Base-by-base conservation (phyloP, 495 filamentous ascomycete species). In the Xylaria cubensis region DNA sequence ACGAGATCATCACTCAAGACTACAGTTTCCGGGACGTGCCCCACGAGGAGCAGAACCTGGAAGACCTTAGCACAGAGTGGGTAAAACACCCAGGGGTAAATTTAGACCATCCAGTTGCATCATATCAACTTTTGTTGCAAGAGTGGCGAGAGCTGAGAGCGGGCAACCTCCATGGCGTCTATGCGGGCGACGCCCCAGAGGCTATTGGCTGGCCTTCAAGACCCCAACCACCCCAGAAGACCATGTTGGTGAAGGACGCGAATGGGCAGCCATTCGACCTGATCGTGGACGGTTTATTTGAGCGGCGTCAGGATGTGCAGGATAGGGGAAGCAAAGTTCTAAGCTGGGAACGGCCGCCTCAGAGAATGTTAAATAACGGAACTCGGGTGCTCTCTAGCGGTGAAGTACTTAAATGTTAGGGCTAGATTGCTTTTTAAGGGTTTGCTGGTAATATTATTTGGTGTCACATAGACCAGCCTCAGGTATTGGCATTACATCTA, bases 291-390 rank as follows among this genome's bases (percentile, higher is more conserved):
- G 24, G 13, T 26, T 29, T 39, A 21, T 4, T 3, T 44, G 42
- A 50, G 42, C 24, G 12, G 7, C 42, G 63, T 64, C 62, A 48
- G 21, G 63, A 50, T 26, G 24, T 65, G 36, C n/a, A 13, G 61
- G 61, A 4, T 29, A 64, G 61, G 21, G 61, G 42, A 34, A 26
- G 12, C 41, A 64, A 44, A 4, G 63, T 48, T 21, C 42, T 65
- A 44, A n/a, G 50, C 21, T 65, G 63, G 63, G 63, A 48, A 65
- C 39, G 63, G 12, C 42, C 42, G n/a, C 63, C 63, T 26, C 42
- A 65, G 63, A 65, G 42, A 26, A 26, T 63, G 36, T 44, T 44
- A 42, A n/a, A 63, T 24, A 26, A 42, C 12, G 59, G 59, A 63
- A 15, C 39, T 44, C 39, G 59, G 8, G 21, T 26, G n/a, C 59